Conservation (phyloP, 257 asterid genomes). For the Capsicum pubescens region DNA sequence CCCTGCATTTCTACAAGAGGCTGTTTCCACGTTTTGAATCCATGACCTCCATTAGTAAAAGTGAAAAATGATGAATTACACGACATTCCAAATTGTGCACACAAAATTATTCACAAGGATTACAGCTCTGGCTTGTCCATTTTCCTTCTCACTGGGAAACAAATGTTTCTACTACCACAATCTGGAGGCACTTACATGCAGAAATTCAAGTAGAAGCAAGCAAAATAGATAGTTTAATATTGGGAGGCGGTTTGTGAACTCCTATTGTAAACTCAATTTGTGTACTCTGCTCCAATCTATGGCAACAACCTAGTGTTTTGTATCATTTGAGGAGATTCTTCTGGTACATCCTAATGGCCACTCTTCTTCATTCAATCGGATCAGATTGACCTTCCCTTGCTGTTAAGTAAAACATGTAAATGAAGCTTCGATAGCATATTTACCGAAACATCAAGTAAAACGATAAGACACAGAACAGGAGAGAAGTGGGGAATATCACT, state of each 20-base stretch:
- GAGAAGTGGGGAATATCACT: no score
- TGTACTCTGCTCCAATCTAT: neutral
- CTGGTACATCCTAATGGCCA: neutral
- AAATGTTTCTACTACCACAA: neutral
- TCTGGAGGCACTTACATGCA: neutral
- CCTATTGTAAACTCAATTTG: neutral
- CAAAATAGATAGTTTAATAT: neutral
- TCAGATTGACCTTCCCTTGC: conserved; percentile 9
- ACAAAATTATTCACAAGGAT: neutral
- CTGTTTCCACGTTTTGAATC: no score
- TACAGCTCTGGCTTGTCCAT: neutral
- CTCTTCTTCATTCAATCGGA: neutral
- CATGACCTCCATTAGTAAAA: no score
- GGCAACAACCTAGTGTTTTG: neutral
- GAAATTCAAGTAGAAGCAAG: neutral
- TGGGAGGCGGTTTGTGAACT: neutral
- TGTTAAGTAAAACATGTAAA: neutral
- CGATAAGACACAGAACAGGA: no score
- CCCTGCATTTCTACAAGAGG: no score
- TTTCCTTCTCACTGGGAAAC: neutral
- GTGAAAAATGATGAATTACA: neutral
- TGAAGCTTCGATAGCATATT: neutral
- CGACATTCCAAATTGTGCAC: neutral
- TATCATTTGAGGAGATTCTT: neutral
- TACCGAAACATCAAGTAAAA: neutral